These are phyloP conservation scores for Ammopiptanthus mongolicus DNA, from an alignment of 306 rosid genomes.

Conservation along the genomic window DNA sequence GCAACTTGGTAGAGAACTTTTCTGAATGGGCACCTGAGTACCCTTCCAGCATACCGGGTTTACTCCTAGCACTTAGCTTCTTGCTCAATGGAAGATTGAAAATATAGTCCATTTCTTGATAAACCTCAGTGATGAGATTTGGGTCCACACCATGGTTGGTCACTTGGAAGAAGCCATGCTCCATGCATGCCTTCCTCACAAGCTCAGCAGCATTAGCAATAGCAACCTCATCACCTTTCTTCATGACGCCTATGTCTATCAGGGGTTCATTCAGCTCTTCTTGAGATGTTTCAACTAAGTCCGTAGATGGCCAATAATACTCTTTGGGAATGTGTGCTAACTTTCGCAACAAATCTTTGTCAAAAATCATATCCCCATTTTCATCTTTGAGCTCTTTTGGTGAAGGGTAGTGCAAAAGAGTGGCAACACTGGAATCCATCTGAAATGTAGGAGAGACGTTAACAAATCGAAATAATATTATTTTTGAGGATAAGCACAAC, in stretches of 20 bases:
- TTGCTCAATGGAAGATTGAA: slow-evolving; percentile 42
- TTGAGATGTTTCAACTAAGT: neutral
- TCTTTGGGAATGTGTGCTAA: slow-evolving; percentile 35
- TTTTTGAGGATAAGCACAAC: neutral
- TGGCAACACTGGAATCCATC: slow-evolving; percentile 27
- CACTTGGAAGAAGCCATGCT: slow-evolving; percentile 66
- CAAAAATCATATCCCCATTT: slow-evolving; percentile 15
- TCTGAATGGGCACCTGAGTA: slow-evolving; percentile 63
- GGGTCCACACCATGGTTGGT: slow-evolving; percentile 57
- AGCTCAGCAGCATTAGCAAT: slow-evolving; percentile 34
- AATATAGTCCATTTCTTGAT: slow-evolving; percentile 31
- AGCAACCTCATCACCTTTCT: slow-evolving; percentile 30
- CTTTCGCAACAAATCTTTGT: slow-evolving; percentile 23
- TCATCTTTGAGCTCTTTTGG: slow-evolving; percentile 13
- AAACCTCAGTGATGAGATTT: slow-evolving; percentile 37
- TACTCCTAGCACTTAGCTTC: slow-evolving; percentile 29
- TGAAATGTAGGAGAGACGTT: neutral
- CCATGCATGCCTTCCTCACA: slow-evolving; percentile 41
- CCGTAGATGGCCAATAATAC: slow-evolving; percentile 48
- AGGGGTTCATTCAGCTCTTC: slow-evolving; percentile 54
- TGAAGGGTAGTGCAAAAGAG: slow-evolving; percentile 1
- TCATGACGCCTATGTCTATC: slow-evolving; percentile 37
- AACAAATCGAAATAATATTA: no score
- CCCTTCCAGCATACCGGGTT: slow-evolving; percentile 29
- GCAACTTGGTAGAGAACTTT: slow-evolving; percentile 43